Evolutionary conservation across 148 eudicot species (phyloP).

Genomic region (Fagopyrum esculentum): DNA sequence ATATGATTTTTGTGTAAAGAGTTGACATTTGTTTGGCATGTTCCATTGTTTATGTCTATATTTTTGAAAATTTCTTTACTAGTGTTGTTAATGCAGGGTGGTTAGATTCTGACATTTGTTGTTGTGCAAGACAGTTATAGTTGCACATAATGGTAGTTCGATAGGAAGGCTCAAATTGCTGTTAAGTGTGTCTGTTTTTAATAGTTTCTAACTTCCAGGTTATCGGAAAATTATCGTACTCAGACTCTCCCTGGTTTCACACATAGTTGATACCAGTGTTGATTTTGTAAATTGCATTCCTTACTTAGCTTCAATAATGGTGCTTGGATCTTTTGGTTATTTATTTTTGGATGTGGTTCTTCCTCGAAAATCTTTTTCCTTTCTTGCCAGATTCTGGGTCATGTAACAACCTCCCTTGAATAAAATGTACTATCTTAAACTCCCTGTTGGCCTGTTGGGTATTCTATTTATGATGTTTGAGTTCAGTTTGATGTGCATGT

Average conservation of each 20-base stretch:
- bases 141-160: background rate
- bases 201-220: background rate
- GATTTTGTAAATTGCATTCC: background rate
- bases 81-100: background rate
- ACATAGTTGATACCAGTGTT: background rate
- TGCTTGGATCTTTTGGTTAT: background rate
- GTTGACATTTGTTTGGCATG: background rate
- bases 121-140: background rate
- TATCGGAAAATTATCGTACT: background rate
- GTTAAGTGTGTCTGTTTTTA: background rate
- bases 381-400: background rate
- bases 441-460: background rate
- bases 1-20: constrained; percentile 3
- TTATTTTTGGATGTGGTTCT: background rate
- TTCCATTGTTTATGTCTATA: background rate
- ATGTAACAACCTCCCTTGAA: background rate
- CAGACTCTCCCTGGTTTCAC: background rate
- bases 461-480: background rate
- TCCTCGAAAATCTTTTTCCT: background rate
- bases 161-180: background rate
- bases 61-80: background rate
- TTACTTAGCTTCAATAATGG: background rate
- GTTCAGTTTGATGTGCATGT: background rate
- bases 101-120: background rate
- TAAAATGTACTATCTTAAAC: background rate